Base-by-base conservation (phyloP, 768 basidiomycete genomes). In the Boletus pseudo-olivaceus region DNA sequence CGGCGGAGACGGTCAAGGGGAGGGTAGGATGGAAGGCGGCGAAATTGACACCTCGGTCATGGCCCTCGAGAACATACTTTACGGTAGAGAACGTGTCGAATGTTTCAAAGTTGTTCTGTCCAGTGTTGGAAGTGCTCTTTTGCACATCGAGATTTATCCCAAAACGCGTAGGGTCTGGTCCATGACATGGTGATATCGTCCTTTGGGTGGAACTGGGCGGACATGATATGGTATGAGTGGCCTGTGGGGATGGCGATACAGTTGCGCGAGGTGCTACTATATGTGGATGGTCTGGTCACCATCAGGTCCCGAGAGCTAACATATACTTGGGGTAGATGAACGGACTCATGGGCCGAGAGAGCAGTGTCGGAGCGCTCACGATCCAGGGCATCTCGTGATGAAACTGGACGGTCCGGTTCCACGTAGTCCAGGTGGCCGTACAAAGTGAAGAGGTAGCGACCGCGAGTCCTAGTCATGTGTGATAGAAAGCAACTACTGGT, bases 321-420 rank as follows among this genome's bases (percentile, higher is more conserved):
- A 20, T 10, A 50, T n/a, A n/a, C n/a, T n/a, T n/a, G 17, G 37
- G 6, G 20, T 47, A 32, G 43, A 57, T 54, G 54, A 56, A 73
- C 68, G 23, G 62, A 5, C 47, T n/a, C n/a, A 30, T 23, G 30
- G 29, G 7, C 11, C 5, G 34, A 55, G 20, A 39, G n/a, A 14
- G 11, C 7, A 12, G n/a, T n/a, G n/a, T n/a, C 15, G 12, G 11
- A 42, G n/a, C 23, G 78, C 92, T 76, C 71, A 97, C 93, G 71
- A 98, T 98, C 96, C 96, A 99, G 10, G 96, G 96, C 88, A 97
- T 97, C 72, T 97, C 95, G 64, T 96, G 94, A 71, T 98, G 96
- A 70, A 98, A 98, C 68, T 94, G 93, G 55, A 97, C 94, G 4
- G 94, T 94, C 42, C 97, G 90, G 30, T n/a, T n/a, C n/a, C n/a